A percentile compares a stretch with the other conserved stretches of the same genome.
These are phyloP conservation scores for Exophiala alcalophila DNA, from an alignment of 2,329 filamentous ascomycete species.

Conservation along the genomic window DNA sequence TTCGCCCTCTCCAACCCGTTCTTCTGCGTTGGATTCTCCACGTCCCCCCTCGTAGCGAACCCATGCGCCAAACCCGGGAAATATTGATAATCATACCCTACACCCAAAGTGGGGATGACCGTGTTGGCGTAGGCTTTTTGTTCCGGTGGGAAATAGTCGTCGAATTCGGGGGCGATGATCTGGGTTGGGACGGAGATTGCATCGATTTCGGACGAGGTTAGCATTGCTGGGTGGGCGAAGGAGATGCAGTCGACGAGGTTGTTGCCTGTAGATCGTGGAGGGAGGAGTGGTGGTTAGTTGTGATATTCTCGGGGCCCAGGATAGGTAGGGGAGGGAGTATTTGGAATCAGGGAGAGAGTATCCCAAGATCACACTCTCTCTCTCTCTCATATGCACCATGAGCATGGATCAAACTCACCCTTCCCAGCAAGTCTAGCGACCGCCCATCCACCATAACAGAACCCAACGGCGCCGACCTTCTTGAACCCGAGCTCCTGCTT, in stretches of 20 bases:
- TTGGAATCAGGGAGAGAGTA: too few species aligned
- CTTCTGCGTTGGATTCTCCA: slow-evolving; percentile 39
- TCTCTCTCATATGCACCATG: too few species aligned
- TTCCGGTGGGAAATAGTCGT: slow-evolving; percentile 44
- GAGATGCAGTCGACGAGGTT: slow-evolving; percentile 47
- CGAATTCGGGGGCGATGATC: slow-evolving; percentile 51
- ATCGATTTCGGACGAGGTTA: slow-evolving; percentile 48
- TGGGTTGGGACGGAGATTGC: slow-evolving; percentile 49
- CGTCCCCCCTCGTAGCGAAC: slow-evolving; percentile 45
- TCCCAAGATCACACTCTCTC: too few species aligned
- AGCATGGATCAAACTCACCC: too few species aligned
- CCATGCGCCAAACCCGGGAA: slow-evolving; percentile 52
- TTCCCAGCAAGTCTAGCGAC: slow-evolving; percentile 47
- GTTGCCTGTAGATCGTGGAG: too few species aligned
- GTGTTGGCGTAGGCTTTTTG: slow-evolving; percentile 46
- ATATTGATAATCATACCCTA: slow-evolving; percentile 51
- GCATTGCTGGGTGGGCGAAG: slow-evolving; percentile 45
- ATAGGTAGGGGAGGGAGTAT: too few species aligned
- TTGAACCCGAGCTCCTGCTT: slow-evolving; percentile 37
- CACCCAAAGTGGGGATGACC: slow-evolving; percentile 38
- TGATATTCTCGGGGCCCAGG: too few species aligned
- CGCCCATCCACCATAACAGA: slow-evolving; percentile 50
- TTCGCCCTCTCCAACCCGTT: slow-evolving; percentile 49
- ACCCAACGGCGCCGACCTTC: slow-evolving; percentile 47
- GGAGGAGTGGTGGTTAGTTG: slow-evolving; percentile 28